A percentile compares a stretch with the other conserved stretches of the same genome.
Evolutionary conservation across 768 basidiomycete species (phyloP).

Genomic region (Tylopilus intermedius): DNA sequence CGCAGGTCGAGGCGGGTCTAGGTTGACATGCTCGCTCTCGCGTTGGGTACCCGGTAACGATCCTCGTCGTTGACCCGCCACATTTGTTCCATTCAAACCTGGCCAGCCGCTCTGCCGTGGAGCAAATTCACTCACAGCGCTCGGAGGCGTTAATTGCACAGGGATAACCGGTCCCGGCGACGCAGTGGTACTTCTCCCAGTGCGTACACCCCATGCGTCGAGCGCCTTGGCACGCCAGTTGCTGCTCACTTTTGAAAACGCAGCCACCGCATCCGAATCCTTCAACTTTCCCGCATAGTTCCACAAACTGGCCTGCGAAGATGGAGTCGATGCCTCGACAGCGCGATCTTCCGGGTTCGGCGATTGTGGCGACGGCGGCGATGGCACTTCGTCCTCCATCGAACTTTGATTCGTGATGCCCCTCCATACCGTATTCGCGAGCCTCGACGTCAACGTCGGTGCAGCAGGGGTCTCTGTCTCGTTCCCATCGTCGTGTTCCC

Average conservation of each 20-base stretch:
- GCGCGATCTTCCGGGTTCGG: constrained; percentile 20
- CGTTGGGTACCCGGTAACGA: constrained; percentile 39
- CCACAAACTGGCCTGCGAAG: constrained; percentile 49
- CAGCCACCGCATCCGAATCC: constrained; percentile 67
- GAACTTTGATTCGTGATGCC: constrained; percentile 73
- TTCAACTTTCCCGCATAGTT: constrained; percentile 68
- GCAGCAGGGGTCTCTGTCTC: constrained; percentile 40
- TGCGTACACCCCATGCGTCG: constrained; percentile 27
- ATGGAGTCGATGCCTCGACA: constrained; percentile 15
- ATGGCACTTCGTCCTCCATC: constrained; percentile 55
- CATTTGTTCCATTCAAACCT: not conserved
- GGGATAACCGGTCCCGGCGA: constrained; percentile 1
- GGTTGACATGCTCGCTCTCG: constrained; percentile 35
- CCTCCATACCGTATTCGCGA: constrained; percentile 67
- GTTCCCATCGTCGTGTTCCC: constrained; percentile 37
- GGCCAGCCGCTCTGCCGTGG: constrained; percentile 16
- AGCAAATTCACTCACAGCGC: constrained; percentile 21
- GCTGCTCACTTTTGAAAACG: constrained; percentile 66
- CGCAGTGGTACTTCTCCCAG: constrained; percentile 9
- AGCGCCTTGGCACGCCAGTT: constrained; percentile 68
- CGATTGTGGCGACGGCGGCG: constrained; percentile 36
- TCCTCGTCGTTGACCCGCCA: constrained; percentile 28
- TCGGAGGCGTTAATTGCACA: constrained; percentile 14
- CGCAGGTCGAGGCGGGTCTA: constrained; percentile 51
- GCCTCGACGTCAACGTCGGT: constrained; percentile 43